Base-by-base conservation (phyloP, 805 yeast species). In the Cyberlindnera veronae region DNA sequence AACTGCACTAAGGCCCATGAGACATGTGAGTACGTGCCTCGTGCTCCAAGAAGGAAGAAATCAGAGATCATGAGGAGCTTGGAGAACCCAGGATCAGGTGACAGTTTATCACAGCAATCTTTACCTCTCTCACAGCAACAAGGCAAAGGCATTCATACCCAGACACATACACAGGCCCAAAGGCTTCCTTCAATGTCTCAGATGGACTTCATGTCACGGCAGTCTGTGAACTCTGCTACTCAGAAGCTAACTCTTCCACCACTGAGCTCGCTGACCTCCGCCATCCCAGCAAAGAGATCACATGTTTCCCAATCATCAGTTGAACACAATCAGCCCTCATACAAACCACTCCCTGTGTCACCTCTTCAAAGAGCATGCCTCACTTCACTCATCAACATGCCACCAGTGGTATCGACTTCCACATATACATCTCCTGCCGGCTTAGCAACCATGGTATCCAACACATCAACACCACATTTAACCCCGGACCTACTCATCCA, bases 21-120 rank as follows among this genome's bases (percentile, higher is more conserved):
- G 35, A 31, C 33, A 2, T 74, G 79, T 50, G 59, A 57, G 29
- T 73, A 74, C 47, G 68, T 70, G 3, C 71, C 72, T 3, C 60
- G 70, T 39, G 67, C 69, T 1, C 64, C 67, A 22, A 61, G 72
- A 51, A 51, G 76, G 54, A 62, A 51, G 48, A 54, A 54, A 49
- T 51, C 47, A 26, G 65, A 48, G 49, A 55, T 46, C 28, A 38
- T 41, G 48, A 56, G 39, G 58, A 62, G 41, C 29, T 54, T 32
- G 51, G 50, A 37, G 19, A 35, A 32, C 22, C 30, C n/a, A 31
- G n/a, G 15, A 15, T 13, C 10, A 32, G 12, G 29, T 19, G 28
- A 20, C 23, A 24, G 11, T 11, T 22, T 22, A 22, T 11, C 24
- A 8, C 24, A n/a, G n/a, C 24, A 22, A 11, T 22, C 10, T 8